Percentiles rank a stretch among this genome's conserved stretches.
Evolutionary conservation across 2,329 filamentous ascomycete genomes (phyloP).

Genomic region (Aspergillus persii): DNA sequence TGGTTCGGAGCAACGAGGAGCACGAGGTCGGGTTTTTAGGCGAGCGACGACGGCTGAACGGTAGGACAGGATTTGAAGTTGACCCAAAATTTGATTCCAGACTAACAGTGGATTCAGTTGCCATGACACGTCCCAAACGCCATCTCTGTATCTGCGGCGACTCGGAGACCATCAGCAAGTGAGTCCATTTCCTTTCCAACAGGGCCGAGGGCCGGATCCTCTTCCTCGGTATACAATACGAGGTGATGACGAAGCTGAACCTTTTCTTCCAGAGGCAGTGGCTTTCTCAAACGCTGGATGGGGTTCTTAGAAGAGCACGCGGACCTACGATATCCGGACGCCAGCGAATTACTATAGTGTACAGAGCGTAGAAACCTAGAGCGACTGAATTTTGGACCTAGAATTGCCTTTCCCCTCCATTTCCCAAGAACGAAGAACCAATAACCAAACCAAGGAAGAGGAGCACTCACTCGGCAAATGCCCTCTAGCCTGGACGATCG

Average conservation of each 20-base stretch:
- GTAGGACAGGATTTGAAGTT: slow-evolving; percentile 46
- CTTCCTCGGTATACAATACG: background rate
- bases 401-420: background rate
- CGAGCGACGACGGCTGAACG: slow-evolving; percentile 89
- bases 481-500: background rate
- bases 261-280: slow-evolving; percentile 63
- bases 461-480: background rate
- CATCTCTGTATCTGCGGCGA: slow-evolving; percentile 90
- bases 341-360: slow-evolving; percentile 31
- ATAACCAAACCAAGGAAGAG: background rate
- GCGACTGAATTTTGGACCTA: background rate
- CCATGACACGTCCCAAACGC: slow-evolving; percentile 92
- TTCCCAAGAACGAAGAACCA: too few species aligned
- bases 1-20: slow-evolving; percentile 87
- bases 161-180: slow-evolving; percentile 87
- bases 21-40: slow-evolving; percentile 89
- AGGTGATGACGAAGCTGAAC: background rate
- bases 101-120: slow-evolving; percentile 59
- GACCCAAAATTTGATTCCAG: slow-evolving; percentile 8
- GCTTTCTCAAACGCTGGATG: slow-evolving; percentile 90
- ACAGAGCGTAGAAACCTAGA: background rate
- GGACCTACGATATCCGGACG: slow-evolving; percentile 83
- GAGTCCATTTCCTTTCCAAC: slow-evolving; percentile 44
- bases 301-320: slow-evolving; percentile 82
- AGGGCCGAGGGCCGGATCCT: background rate